Conservation (phyloP, 2,329 filamentous ascomycete species). For the Colletotrichum incanum region DNA sequence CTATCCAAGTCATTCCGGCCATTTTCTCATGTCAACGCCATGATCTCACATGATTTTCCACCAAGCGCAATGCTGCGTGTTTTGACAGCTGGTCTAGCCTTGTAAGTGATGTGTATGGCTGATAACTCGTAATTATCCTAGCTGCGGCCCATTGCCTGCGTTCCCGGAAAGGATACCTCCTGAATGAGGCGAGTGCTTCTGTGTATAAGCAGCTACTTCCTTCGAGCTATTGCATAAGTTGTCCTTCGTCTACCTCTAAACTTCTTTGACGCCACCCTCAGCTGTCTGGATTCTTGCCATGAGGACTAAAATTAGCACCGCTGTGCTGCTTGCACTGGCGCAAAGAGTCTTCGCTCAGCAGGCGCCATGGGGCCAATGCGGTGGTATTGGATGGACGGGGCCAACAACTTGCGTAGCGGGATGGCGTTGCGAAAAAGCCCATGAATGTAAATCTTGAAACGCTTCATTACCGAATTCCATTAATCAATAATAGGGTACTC, state of each 20-base stretch:
- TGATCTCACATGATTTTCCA: slow-evolving; percentile 22
- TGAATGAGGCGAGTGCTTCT: not conserved
- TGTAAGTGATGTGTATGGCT: slow-evolving; percentile 10
- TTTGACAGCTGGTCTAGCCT: slow-evolving; percentile 8
- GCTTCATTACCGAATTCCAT: not conserved
- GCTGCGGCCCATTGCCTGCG: not conserved
- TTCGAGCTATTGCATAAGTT: not conserved
- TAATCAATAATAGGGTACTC: slow-evolving; percentile 22
- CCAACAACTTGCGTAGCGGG: slow-evolving; percentile 36
- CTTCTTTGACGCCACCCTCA: not conserved
- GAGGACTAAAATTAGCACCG: not conserved
- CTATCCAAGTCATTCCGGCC: not conserved
- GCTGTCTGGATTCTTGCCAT: not conserved
- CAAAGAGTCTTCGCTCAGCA: not conserved
- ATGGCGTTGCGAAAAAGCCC: slow-evolving; percentile 32
- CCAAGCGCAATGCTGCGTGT: slow-evolving; percentile 15
- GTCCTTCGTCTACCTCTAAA: not conserved
- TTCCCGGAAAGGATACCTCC: not conserved
- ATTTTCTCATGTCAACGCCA: not conserved
- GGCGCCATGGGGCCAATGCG: slow-evolving; percentile 39
- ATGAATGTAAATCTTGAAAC: slow-evolving; percentile 22
- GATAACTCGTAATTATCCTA: not conserved
- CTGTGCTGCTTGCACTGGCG: slow-evolving; percentile 16
- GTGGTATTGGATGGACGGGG: slow-evolving; percentile 35
- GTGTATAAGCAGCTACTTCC: slow-evolving; percentile 2